Evolutionary conservation across 2,329 filamentous ascomycete genomes (phyloP).

Genomic region (Dactylella cylindrospora): DNA sequence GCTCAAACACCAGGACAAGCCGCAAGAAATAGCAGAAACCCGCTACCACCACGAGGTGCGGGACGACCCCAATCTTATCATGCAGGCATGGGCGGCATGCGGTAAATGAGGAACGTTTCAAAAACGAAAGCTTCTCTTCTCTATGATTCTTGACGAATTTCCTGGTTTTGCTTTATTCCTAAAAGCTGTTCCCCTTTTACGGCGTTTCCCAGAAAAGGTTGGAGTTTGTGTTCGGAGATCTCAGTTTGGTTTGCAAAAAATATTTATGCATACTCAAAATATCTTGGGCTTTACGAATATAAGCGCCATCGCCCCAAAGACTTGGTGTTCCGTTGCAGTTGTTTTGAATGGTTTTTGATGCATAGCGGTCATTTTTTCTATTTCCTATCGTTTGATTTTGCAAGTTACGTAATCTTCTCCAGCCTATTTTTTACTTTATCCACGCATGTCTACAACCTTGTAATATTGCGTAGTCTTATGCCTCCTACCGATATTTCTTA

Average conservation of each 20-base stretch:
- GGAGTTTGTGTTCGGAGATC: conserved; percentile 37
- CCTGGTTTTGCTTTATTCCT: background rate
- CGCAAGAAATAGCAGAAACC: conserved; percentile 18
- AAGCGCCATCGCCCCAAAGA: conserved; percentile 24
- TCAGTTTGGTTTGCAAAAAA: conserved; percentile 35
- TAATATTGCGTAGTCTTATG: conserved; percentile 25
- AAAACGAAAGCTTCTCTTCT: conserved; percentile 8
- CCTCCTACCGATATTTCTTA: background rate
- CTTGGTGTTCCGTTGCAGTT: conserved; percentile 2
- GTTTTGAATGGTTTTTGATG: conserved; percentile 17
- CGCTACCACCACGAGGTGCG: conserved; percentile 24
- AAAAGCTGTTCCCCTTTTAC: background rate
- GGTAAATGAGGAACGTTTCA: conserved; percentile 16
- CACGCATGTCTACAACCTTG: conserved; percentile 30
- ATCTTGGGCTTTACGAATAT: conserved; percentile 39
- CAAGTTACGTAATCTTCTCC: conserved; percentile 1
- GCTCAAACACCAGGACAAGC: conserved; percentile 19
- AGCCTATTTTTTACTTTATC: conserved; percentile 5
- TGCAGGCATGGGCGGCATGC: conserved; percentile 26
- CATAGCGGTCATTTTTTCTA: conserved; percentile 42
- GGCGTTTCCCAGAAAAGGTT: conserved; percentile 11
- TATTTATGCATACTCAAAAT: conserved; percentile 31
- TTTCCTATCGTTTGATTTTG: conserved; percentile 18
- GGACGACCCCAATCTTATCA: conserved; percentile 37
- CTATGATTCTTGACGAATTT: conserved; percentile 17